These are phyloP conservation scores for Posidonia australis DNA, from an alignment of 106 monocot genomes.

Conservation along the genomic window DNA sequence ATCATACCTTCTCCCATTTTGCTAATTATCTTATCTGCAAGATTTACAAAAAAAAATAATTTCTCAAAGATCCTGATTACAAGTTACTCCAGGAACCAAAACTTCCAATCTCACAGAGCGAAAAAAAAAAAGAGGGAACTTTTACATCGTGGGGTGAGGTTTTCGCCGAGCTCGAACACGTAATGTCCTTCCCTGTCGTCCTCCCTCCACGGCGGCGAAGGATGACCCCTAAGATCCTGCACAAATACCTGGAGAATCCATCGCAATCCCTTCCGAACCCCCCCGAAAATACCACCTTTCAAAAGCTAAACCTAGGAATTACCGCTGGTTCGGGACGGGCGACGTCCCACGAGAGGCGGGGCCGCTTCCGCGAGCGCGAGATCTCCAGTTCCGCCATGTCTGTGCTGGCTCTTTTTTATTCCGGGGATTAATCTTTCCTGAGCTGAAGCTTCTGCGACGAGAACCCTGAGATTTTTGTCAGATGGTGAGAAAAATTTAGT, in stretches of 20 bases:
- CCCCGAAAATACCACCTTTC: background rate
- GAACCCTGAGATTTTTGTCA: background rate
- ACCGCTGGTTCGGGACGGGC: conserved; percentile 25
- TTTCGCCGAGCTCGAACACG: conserved; percentile 83
- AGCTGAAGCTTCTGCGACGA: background rate
- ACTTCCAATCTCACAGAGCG: background rate
- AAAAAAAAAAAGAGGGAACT: background rate
- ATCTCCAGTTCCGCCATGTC: conserved; percentile 22
- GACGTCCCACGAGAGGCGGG: conserved; percentile 44
- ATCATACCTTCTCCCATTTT: conserved; percentile 90
- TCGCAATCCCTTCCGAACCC: background rate
- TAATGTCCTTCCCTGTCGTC: conserved; percentile 86
- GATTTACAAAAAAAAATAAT: background rate
- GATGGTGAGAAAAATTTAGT: background rate
- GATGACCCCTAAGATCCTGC: conserved; percentile 24
- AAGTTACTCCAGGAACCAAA: background rate
- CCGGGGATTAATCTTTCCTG: background rate
- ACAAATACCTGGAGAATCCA: conserved; percentile 17
- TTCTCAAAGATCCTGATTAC: background rate
- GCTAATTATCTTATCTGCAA: conserved; percentile 92
- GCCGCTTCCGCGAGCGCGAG: conserved; percentile 46
- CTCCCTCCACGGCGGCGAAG: conserved; percentile 69
- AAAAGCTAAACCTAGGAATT: conserved; percentile 13
- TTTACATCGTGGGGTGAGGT: conserved; percentile 87
- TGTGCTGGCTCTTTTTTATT: background rate